Percentiles rank a stretch among this genome's conserved stretches.
These are phyloP conservation scores for Chrysochromulina tobinii DNA, from an alignment of 78 protist genomes.

Conservation along the genomic window DNA sequence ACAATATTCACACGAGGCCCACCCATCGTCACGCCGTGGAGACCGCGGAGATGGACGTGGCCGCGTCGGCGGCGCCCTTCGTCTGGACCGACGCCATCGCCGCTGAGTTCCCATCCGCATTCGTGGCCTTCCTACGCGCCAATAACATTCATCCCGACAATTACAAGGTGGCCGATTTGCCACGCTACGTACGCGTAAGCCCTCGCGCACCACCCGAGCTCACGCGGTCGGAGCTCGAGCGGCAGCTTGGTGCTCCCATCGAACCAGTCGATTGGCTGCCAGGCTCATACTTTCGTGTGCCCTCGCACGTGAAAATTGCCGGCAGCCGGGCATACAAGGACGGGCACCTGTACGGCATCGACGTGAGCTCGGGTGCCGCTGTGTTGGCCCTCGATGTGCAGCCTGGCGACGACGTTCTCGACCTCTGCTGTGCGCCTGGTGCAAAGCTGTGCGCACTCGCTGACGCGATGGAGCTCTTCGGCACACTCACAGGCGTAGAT, in stretches of 20 bases:
- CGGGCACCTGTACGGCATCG: conserved; percentile 67
- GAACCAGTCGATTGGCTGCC: background rate
- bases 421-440: conserved; percentile 80
- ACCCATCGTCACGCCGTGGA: too few relatives aligned
- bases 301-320: background rate
- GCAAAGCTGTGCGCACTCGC: conserved; percentile 60
- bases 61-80: background rate
- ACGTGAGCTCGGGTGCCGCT: conserved; percentile 70
- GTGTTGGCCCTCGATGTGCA: conserved; percentile 50
- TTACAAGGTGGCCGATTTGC: background rate
- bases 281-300: background rate
- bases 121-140: background rate
- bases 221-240: background rate
- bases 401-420: conserved; percentile 67
- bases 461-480: conserved; percentile 35
- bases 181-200: background rate
- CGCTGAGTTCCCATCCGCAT: background rate
- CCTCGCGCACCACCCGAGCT: background rate
- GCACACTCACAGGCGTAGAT: conserved; percentile 60
- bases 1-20: too few relatives aligned
- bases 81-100: background rate
- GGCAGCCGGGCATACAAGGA: background rate
- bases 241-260: background rate
- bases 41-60: too few relatives aligned
- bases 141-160: background rate